Base-by-base conservation (phyloP, 2,329 filamentous ascomycete species). In the Proliferodiscus dingleyae region DNA sequence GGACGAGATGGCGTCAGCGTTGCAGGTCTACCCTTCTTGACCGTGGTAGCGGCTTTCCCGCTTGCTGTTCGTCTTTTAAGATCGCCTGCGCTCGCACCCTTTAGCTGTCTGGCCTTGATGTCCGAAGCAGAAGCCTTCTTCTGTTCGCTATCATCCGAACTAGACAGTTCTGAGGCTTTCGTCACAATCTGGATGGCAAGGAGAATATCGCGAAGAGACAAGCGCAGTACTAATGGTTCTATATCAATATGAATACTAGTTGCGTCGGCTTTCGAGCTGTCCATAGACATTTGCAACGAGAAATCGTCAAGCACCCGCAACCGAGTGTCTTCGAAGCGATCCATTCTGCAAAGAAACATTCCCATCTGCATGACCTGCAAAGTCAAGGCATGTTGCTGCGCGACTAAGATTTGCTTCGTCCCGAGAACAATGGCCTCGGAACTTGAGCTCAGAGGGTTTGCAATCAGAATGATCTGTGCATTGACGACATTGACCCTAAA, bases 341-440 rank as follows among this genome's bases (percentile, higher is more conserved):
- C 94, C 93, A 99, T 98, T 10, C 93, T 86, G 63, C 94, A 98
- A 24, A 98, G 68, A 65, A 96, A 99, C 93, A 99, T 98, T 57
- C 93, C 93, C 43, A 97, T 80, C 61, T 97, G 84, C 6, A 89
- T 90, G 2, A 98, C 81, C 62, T 98, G 91, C 61, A 99, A 77
- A 1, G 93, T 96, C 56, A 94, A 77, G 7, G 91, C 88, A 69
- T 97, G 89, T 64, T 98, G 94, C 59, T 95, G 87, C 2, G 91
- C 95, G 9, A 97, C 75, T 2, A 97, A 75, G 10, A 97, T 81
- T 64, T 98, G 90, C 63, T 96, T 95, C 2, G 90, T 95, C 39
- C 89, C 88, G 19, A 98, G 74, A 0, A 98, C 94, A 57, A 98
- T 94, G 2, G 93, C 93, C 64, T 99, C 94, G 0, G 93, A 97